Evolutionary conservation across 441 rosid species (phyloP).

Genomic region (Omphalea diandra): DNA sequence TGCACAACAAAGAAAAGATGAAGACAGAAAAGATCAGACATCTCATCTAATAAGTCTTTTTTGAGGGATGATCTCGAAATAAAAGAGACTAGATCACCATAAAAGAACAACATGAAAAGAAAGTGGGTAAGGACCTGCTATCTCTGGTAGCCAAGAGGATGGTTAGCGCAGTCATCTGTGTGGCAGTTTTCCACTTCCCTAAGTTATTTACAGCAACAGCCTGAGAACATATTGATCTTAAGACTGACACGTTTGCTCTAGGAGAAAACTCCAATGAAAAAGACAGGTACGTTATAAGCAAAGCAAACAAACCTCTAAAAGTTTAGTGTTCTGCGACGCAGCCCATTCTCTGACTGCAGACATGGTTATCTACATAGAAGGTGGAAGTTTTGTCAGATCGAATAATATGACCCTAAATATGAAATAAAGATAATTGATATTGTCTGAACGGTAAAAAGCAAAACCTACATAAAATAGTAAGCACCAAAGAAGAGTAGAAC

Average conservation of each 20-base stretch:
- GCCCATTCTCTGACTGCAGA: slow-evolving; percentile 99
- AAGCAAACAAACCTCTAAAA: slow-evolving; percentile 59
- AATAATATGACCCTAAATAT: neutral
- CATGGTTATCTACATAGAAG: slow-evolving; percentile 79
- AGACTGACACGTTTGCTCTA: slow-evolving; percentile 1
- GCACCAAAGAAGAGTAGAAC: neutral
- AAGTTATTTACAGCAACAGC: slow-evolving; percentile 96
- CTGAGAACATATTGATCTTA: slow-evolving; percentile 34
- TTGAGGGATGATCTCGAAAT: neutral
- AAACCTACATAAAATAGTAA: neutral
- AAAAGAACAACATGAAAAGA: slow-evolving; percentile 3
- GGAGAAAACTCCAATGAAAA: neutral
- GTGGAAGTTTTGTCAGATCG: slow-evolving; percentile 21
- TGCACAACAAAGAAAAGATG: slow-evolving; percentile 26
- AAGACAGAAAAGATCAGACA: slow-evolving; percentile 14
- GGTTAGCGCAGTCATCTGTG: slow-evolving; percentile 89
- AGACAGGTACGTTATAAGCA: neutral
- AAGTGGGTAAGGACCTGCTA: neutral
- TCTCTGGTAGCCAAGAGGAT: slow-evolving; percentile 68
- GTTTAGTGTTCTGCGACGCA: slow-evolving; percentile 78
- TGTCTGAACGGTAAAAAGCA: neutral
- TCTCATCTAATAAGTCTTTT: neutral
- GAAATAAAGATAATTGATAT: neutral
- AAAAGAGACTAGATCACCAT: neutral
- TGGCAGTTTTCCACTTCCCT: slow-evolving; percentile 98